phyloP scores from a whole-genome alignment of 352 stramenopile genomes.

The Phytophthora megakarya region DNA sequence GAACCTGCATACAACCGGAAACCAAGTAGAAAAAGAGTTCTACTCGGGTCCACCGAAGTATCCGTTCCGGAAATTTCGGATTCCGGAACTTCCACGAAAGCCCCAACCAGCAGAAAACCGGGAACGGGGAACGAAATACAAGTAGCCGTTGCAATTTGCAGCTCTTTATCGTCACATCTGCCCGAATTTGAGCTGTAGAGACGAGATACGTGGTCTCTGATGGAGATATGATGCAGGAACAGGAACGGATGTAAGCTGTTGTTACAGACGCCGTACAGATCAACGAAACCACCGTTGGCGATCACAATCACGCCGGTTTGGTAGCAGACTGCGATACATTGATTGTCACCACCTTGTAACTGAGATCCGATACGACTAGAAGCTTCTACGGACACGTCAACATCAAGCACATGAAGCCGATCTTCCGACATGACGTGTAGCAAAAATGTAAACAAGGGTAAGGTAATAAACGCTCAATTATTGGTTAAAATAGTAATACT shows the following conservation, averaged over 20 bases:
- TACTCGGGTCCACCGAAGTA: not conserved
- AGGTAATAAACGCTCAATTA: no score
- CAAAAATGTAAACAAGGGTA: conserved; percentile 1
- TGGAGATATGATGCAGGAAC: conserved; percentile 47
- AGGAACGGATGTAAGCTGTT: conserved; percentile 30
- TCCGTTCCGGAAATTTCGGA: conserved; percentile 4
- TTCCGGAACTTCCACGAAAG: conserved; percentile 20
- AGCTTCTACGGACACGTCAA: conserved; percentile 26
- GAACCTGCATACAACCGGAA: conserved; percentile 50
- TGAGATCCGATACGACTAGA: not conserved
- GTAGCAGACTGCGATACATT: conserved; percentile 47
- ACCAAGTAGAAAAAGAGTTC: conserved; percentile 42
- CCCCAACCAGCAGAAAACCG: conserved; percentile 51
- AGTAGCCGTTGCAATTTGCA: conserved; percentile 21
- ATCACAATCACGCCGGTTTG: conserved; percentile 44
- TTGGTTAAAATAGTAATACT: no score
- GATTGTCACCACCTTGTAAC: conserved; percentile 10
- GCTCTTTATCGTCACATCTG: not conserved
- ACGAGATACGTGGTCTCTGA: conserved; percentile 35
- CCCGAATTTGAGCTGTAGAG: not conserved
- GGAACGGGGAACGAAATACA: conserved; percentile 48
- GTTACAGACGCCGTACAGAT: conserved; percentile 41
- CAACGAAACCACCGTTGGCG: conserved; percentile 52
- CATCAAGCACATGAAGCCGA: conserved; percentile 28
- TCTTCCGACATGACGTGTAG: conserved; percentile 17